These are phyloP conservation scores for Pulveroboletus sp. DNA, from an alignment of 768 basidiomycete genomes.

Conservation along the genomic window DNA sequence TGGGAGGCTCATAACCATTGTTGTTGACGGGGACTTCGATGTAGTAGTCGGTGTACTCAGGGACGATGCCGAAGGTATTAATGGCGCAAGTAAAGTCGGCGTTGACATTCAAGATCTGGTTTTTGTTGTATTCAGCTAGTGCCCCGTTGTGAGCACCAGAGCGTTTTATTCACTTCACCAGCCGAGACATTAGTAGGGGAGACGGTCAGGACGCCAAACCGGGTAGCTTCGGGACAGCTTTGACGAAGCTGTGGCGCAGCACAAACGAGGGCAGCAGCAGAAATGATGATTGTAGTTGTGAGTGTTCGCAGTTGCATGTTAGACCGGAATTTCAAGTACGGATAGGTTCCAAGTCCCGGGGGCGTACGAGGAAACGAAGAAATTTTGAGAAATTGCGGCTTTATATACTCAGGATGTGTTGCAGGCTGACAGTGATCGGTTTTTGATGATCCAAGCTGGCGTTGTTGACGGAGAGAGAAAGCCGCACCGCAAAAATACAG, in stretches of 20 bases:
- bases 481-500: background rate
- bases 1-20: conserved; percentile 29
- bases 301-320: conserved; percentile 17
- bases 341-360: background rate
- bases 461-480: background rate
- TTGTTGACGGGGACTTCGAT: conserved; percentile 32
- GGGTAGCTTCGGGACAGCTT: conserved; percentile 20
- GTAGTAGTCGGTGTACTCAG: conserved; percentile 31
- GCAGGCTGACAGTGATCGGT: background rate
- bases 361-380: no score
- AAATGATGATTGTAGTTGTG: conserved; percentile 8
- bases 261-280: conserved; percentile 11
- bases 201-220: conserved; percentile 16
- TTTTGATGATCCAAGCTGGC: background rate
- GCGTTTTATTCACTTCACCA: conserved; percentile 20
- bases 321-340: conserved; percentile 8
- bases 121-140: conserved; percentile 2
- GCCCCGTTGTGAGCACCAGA: background rate
- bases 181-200: conserved; percentile 21
- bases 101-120: conserved; percentile 18
- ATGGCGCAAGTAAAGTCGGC: conserved; percentile 28
- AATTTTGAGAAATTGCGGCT: no score
- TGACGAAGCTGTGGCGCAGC: conserved; percentile 21
- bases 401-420: no score
- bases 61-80: conserved; percentile 13